These are phyloP conservation scores for Ascochyta pisi DNA, from an alignment of 2,329 filamentous ascomycete species.

Conservation along the genomic window DNA sequence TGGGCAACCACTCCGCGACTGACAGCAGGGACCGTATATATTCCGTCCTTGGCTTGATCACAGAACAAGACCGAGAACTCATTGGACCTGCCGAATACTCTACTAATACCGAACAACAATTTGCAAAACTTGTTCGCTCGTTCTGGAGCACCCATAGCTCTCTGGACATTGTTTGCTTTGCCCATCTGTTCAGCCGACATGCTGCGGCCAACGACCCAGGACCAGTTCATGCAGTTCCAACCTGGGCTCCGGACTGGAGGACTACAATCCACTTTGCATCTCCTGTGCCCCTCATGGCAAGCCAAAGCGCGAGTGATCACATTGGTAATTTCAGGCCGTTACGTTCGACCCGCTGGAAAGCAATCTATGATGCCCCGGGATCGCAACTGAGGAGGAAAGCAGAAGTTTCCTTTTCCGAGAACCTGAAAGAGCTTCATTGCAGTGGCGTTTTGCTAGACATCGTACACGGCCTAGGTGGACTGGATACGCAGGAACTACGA, in stretches of 20 bases:
- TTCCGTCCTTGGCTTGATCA: slow-evolving; percentile 40
- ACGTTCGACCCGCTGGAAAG: slow-evolving; percentile 29
- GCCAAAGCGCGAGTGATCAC: slow-evolving; percentile 37
- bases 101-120: slow-evolving; percentile 23
- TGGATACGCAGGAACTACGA: slow-evolving; percentile 35
- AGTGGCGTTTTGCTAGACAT: slow-evolving; percentile 34
- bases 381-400: slow-evolving; percentile 21
- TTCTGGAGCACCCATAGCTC: slow-evolving; percentile 34
- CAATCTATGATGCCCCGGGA: slow-evolving; percentile 37
- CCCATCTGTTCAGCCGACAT: slow-evolving; percentile 37
- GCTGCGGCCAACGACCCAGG: slow-evolving; percentile 23
- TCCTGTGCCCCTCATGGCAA: slow-evolving; percentile 45
- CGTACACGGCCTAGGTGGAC: slow-evolving; percentile 33
- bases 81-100: slow-evolving; percentile 37
- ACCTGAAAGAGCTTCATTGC: slow-evolving; percentile 33
- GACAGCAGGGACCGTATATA: slow-evolving; percentile 41
- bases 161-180: slow-evolving; percentile 42
- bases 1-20: slow-evolving; percentile 38
- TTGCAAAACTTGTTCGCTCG: slow-evolving; percentile 37
- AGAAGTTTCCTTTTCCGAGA: slow-evolving; percentile 29
- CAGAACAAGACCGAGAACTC: slow-evolving; percentile 27
- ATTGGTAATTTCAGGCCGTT: slow-evolving; percentile 43
- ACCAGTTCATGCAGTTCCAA: slow-evolving; percentile 23
- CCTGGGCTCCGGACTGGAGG: slow-evolving; percentile 41
- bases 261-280: slow-evolving; percentile 34